phyloP scores from a whole-genome alignment of 1,284 basidiomycete species.

The Heterobasidion parviporum region DNA sequence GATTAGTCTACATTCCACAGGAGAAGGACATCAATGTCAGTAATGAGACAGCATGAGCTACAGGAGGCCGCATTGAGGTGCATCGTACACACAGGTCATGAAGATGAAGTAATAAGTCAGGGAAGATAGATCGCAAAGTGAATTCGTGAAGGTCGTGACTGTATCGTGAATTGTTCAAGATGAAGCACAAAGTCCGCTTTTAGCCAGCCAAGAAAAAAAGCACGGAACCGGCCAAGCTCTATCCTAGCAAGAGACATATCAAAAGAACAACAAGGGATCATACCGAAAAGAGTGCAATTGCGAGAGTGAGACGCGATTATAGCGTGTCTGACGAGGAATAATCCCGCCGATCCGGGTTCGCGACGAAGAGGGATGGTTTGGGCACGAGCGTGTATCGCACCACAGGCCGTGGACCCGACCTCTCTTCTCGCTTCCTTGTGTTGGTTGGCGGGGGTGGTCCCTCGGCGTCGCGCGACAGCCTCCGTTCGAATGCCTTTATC shows the following conservation, averaged over 20 bases:
- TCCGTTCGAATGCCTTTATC: conserved; percentile 32
- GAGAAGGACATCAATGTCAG: too few relatives aligned
- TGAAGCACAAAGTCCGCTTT: background rate
- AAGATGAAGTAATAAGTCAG: background rate
- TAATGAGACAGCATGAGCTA: too few relatives aligned
- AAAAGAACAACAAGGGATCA: too few relatives aligned
- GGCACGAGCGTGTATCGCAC: conserved; percentile 50
- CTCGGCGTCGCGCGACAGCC: conserved; percentile 27
- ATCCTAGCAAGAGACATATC: background rate
- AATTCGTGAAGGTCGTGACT: background rate
- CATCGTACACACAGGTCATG: background rate
- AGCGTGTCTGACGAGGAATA: background rate
- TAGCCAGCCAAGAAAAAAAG: background rate
- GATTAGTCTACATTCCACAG: too few relatives aligned
- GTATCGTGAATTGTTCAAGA: background rate
- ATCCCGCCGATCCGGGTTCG: conserved; percentile 42
- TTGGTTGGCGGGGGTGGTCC: conserved; percentile 21
- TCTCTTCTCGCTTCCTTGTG: conserved; percentile 24
- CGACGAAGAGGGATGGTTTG: conserved; percentile 47
- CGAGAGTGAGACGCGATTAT: background rate
- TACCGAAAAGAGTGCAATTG: background rate
- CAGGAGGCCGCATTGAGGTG: too few relatives aligned
- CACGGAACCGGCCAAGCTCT: background rate
- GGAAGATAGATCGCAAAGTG: background rate
- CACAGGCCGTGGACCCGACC: conserved; percentile 20